Evolutionary conservation across 768 basidiomycete species (phyloP).

Genomic region (Calocybe indica): DNA sequence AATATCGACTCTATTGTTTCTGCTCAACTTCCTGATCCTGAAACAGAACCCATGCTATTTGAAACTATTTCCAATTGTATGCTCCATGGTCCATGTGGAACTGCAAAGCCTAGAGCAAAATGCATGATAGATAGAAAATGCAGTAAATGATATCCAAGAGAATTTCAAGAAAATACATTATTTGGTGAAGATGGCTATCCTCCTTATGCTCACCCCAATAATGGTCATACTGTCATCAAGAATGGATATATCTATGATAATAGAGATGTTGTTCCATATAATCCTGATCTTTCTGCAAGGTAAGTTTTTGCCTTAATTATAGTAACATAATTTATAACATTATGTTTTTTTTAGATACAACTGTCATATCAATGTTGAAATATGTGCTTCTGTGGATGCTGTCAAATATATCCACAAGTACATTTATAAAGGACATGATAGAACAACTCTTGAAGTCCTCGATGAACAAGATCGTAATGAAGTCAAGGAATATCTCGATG

Average conservation of each 20-base stretch:
- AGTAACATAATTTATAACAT: slow-evolving; percentile 20
- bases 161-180: slow-evolving; percentile 24
- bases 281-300: slow-evolving; percentile 30
- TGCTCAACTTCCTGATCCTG: slow-evolving; percentile 34
- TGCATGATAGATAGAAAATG: slow-evolving; percentile 40
- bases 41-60: slow-evolving; percentile 29
- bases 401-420: slow-evolving; percentile 46
- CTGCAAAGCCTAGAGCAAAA: slow-evolving; percentile 18
- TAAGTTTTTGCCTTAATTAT: too few species aligned
- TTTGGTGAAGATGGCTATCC: slow-evolving; percentile 38
- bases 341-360: too few species aligned
- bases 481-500: slow-evolving; percentile 26
- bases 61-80: slow-evolving; percentile 26
- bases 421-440: slow-evolving; percentile 42
- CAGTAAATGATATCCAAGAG: slow-evolving; percentile 37
- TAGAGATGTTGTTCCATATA: slow-evolving; percentile 35
- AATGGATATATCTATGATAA: slow-evolving; percentile 24
- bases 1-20: slow-evolving; percentile 34
- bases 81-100: slow-evolving; percentile 36
- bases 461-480: too few species aligned
- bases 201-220: slow-evolving; percentile 23
- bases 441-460: slow-evolving; percentile 26
- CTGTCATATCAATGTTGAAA: slow-evolving; percentile 49
- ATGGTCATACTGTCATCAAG: slow-evolving; percentile 23
- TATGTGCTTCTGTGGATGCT: slow-evolving; percentile 26